phyloP scores from a whole-genome alignment of 345 rosid species.

The Camelina neglecta region DNA sequence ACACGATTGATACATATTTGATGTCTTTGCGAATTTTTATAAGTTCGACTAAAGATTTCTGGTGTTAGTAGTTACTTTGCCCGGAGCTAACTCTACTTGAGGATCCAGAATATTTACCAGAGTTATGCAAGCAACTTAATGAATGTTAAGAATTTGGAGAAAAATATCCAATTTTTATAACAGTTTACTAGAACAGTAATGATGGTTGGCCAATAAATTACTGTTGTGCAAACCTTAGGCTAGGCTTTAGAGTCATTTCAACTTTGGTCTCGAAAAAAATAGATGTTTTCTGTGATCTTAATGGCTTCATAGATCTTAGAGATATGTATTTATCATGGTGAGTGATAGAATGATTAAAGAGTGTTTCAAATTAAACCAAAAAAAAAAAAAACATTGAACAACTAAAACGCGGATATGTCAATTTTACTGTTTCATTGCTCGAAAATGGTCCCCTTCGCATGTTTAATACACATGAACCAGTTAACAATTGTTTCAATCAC shows the following conservation, averaged over 20 bases:
- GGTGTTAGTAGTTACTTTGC: background rate
- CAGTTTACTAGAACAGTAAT: background rate
- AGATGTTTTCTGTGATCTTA: slow-evolving; percentile 6
- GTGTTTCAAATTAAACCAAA: background rate
- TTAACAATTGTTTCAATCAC: slow-evolving; percentile 15
- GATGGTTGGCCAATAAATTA: background rate
- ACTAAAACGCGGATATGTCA: slow-evolving; percentile 23
- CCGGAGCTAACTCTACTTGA: background rate
- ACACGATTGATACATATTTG: background rate
- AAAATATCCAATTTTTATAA: background rate
- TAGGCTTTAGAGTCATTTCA: background rate
- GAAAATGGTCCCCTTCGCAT: slow-evolving; percentile 46
- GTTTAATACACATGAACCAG: slow-evolving; percentile 19
- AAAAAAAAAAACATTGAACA: background rate
- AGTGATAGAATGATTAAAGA: no score
- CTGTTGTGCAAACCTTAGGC: slow-evolving; percentile 6
- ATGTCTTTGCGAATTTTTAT: no score
- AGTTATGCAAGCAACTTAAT: slow-evolving; percentile 5
- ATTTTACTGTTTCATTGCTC: slow-evolving; percentile 43
- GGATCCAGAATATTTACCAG: background rate
- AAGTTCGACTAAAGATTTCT: background rate
- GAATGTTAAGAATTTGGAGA: background rate
- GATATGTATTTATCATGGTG: background rate
- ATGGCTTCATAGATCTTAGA: slow-evolving; percentile 2
- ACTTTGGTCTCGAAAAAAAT: background rate